Conservation (phyloP, 345 rosid genomes). For the Gossypium raimondii region DNA sequence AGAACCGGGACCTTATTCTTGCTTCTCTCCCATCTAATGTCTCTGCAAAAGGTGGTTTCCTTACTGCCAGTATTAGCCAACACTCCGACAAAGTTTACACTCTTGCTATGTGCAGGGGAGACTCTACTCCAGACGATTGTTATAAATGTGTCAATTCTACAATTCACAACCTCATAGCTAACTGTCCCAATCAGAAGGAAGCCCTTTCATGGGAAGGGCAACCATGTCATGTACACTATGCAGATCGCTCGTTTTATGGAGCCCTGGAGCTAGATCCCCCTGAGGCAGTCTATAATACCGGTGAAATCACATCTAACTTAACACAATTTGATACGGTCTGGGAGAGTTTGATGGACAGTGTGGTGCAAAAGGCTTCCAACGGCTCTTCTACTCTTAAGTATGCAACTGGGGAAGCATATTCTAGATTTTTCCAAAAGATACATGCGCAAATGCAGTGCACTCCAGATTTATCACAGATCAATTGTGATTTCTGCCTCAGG, state of each 20-base stretch:
- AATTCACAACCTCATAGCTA: not conserved
- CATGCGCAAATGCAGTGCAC: slow-evolving; percentile 42
- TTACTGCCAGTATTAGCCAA: slow-evolving; percentile 9
- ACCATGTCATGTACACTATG: too few species aligned
- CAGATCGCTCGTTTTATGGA: slow-evolving; percentile 1
- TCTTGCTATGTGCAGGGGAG: slow-evolving; percentile 23
- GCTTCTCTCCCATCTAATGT: not conserved
- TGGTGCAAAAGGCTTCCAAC: slow-evolving; percentile 19
- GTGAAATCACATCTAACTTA: slow-evolving; percentile 6
- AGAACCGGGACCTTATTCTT: slow-evolving; percentile 19
- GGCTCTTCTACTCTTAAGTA: slow-evolving; percentile 31
- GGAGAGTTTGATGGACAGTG: slow-evolving; percentile 24
- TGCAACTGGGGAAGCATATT: too few species aligned
- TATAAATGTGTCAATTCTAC: not conserved
- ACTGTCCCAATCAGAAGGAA: slow-evolving; percentile 21
- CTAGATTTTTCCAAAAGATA: too few species aligned
- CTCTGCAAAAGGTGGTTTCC: slow-evolving; percentile 12
- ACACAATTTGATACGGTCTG: slow-evolving; percentile 25
- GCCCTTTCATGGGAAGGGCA: not conserved
- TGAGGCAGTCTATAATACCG: not conserved
- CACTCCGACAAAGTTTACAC: slow-evolving; percentile 16
- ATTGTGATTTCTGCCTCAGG: slow-evolving; percentile 31
- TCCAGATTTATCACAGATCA: slow-evolving; percentile 38
- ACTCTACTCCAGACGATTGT: not conserved
- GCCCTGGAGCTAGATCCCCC: slow-evolving; percentile 18